A percentile compares a stretch with the other conserved stretches of the same genome.
phyloP scores from a whole-genome alignment of 2,329 filamentous ascomycete genomes.

The Paecilomyces formosus region DNA sequence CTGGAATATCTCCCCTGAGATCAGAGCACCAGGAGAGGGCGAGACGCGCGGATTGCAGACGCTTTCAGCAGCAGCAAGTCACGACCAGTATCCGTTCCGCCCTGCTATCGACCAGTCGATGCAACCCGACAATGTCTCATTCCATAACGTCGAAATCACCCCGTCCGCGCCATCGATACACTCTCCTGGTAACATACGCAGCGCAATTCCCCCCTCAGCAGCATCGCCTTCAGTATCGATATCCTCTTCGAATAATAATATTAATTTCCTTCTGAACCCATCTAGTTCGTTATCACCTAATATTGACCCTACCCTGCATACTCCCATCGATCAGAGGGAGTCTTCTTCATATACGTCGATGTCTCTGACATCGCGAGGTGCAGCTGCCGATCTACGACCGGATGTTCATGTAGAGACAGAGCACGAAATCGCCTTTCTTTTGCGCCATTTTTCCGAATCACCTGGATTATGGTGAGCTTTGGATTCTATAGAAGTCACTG shows the following conservation, averaged over 20 bases:
- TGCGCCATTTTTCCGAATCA: slow-evolving; percentile 54
- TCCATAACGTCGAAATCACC: slow-evolving; percentile 12
- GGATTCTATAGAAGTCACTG: not conserved
- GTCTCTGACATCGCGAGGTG: slow-evolving; percentile 13
- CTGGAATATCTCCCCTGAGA: slow-evolving; percentile 22
- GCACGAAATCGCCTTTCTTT: slow-evolving; percentile 52
- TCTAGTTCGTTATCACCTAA: slow-evolving; percentile 35
- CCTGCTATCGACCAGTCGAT: slow-evolving; percentile 19
- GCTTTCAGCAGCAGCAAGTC: slow-evolving; percentile 45
- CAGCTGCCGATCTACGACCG: slow-evolving; percentile 12
- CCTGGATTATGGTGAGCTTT: slow-evolving; percentile 49
- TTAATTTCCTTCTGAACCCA: slow-evolving; percentile 52
- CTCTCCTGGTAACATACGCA: slow-evolving; percentile 27
- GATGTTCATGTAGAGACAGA: slow-evolving; percentile 35
- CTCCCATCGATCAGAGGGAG: slow-evolving; percentile 18
- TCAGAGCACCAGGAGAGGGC: slow-evolving; percentile 19
- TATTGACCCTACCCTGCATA: slow-evolving; percentile 35
- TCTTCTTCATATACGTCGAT: slow-evolving; percentile 19
- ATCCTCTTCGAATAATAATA: slow-evolving; percentile 39
- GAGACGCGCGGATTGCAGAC: slow-evolving; percentile 48
- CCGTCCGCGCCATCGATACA: slow-evolving; percentile 17
- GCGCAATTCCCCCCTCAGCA: slow-evolving; percentile 21
- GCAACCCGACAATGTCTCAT: slow-evolving; percentile 10
- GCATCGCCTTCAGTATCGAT: slow-evolving; percentile 39
- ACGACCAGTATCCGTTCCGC: slow-evolving; percentile 25